A percentile compares a stretch with the other conserved stretches of the same genome.
Evolutionary conservation across 371 early-diverging fungal species (phyloP).

Genomic region (Mucor racemosus): DNA sequence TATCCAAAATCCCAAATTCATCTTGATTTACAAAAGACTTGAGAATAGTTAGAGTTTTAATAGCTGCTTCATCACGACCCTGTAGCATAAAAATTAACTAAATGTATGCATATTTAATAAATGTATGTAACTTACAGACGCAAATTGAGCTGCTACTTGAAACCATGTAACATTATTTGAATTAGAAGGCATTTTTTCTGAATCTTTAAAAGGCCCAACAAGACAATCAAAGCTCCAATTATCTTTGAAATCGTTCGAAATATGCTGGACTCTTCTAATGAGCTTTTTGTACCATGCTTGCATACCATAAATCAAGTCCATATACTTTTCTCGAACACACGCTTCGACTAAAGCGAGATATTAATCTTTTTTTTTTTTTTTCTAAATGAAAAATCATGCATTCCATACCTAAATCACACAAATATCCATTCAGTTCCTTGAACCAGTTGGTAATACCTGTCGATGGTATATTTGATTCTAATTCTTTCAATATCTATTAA

Average conservation of each 20-base stretch:
- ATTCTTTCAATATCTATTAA: conserved; percentile 18
- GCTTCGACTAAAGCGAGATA: conserved; percentile 25
- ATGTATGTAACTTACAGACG: conserved; percentile 24
- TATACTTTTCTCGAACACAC: conserved; percentile 36
- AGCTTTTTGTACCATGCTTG: conserved; percentile 45
- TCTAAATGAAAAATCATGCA: background rate
- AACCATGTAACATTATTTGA: conserved; percentile 35
- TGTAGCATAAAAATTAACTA: conserved; percentile 5
- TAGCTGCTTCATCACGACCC: conserved; percentile 43
- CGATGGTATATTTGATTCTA: conserved; percentile 21
- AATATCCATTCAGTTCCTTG: conserved; percentile 23
- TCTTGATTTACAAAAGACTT: conserved; percentile 18
- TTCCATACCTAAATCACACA: conserved; percentile 30
- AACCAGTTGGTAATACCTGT: conserved; percentile 30
- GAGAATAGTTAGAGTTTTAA: conserved; percentile 24
- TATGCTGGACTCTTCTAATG: conserved; percentile 23
- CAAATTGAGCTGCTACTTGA: conserved; percentile 40
- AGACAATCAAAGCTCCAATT: conserved; percentile 34
- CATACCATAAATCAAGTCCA: conserved; percentile 45
- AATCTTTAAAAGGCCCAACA: conserved; percentile 30
- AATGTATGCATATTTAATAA: background rate
- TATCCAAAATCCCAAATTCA: conserved; percentile 34
- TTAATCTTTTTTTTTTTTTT: background rate
- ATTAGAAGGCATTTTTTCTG: background rate
- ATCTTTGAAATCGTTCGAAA: conserved; percentile 24